Base-by-base conservation (phyloP, 768 basidiomycete species). In the Hericium rajendrae region DNA sequence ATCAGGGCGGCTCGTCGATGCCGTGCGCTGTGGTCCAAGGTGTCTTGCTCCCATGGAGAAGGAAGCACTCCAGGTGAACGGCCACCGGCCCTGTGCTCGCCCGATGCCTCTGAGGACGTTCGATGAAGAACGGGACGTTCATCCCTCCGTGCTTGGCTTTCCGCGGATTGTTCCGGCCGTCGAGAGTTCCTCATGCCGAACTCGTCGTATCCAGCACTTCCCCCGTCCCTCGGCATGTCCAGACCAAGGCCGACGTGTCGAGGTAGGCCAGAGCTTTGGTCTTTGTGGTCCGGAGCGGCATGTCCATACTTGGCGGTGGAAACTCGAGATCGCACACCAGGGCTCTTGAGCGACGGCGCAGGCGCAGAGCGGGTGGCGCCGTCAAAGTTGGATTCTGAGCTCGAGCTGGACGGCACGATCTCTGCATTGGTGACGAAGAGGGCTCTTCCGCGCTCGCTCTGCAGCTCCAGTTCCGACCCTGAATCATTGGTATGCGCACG, bases 1-100 rank as follows among this genome's bases (percentile, higher is more conserved):
- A 73, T 54, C 8, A 77, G 66, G 4, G 72, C 74, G 49, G 68
- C 69, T 26, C 68, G 69, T n/a, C 72, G 71, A 46, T 67, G 62
- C 15, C 60, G 58, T 38, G 68, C 58, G 20, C 40, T 46, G 2
- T n/a, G 15, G 10, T 54, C 52, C 18, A 37, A 9, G 24, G 15
- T 46, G 10, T 13, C 16, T 37, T 37, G 16, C 18, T 39, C 52
- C 28, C 38, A 37, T 12, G 52, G 52, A n/a, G 38, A 39, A 4
- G 52, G 38, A 16, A 28, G 52, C 28, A 51, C 8, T n/a, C 24
- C 49, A 26, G 24, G 50, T 16, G 50, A n/a, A 4, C 32, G 11
- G 26, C 26, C 12, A 15, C 32, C 50, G 50, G 16, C 50, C 4
- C 50, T 11, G 13, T 51, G 22, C 12, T 32, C 43, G 43, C 32